Conservation (phyloP, 306 rosid genomes). For the Vicia villosa region DNA sequence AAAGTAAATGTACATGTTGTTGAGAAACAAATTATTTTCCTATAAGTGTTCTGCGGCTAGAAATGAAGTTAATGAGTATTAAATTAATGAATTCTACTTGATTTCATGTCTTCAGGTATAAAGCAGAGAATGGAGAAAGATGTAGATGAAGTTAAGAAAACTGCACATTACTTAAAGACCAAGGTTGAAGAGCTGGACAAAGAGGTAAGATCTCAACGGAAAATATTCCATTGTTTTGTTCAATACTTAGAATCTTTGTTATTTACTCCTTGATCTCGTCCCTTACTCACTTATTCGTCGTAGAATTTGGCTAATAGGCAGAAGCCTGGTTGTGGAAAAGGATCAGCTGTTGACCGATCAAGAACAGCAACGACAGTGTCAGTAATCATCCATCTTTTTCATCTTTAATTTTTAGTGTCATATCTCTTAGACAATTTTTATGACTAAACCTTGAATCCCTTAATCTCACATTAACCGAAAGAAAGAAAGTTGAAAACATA, state of each 20-base stretch:
- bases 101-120: conserved; percentile 60
- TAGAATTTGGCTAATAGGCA: conserved; percentile 91
- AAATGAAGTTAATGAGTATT: conserved; percentile 15
- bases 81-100: conserved; percentile 24
- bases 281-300: conserved; percentile 31
- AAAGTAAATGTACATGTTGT: too few relatives aligned
- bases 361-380: conserved; percentile 89
- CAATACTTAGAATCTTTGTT: conserved; percentile 9
- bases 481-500: neutral
- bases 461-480: neutral
- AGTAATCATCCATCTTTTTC: conserved; percentile 40
- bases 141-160: conserved; percentile 91
- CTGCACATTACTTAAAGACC: conserved; percentile 63
- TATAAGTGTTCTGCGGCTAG: neutral
- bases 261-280: conserved; percentile 15
- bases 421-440: neutral
- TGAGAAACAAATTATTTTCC: too few relatives aligned
- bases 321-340: conserved; percentile 90
- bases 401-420: neutral
- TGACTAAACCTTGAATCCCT: neutral
- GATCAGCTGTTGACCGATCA: conserved; percentile 87
- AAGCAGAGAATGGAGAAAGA: conserved; percentile 91
- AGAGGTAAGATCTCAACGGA: conserved; percentile 55
- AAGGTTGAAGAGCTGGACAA: conserved; percentile 83
- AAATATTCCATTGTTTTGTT: conserved; percentile 18